phyloP scores from a whole-genome alignment of 2,329 filamentous ascomycete genomes.

The Tolypocladium ovalisporum region DNA sequence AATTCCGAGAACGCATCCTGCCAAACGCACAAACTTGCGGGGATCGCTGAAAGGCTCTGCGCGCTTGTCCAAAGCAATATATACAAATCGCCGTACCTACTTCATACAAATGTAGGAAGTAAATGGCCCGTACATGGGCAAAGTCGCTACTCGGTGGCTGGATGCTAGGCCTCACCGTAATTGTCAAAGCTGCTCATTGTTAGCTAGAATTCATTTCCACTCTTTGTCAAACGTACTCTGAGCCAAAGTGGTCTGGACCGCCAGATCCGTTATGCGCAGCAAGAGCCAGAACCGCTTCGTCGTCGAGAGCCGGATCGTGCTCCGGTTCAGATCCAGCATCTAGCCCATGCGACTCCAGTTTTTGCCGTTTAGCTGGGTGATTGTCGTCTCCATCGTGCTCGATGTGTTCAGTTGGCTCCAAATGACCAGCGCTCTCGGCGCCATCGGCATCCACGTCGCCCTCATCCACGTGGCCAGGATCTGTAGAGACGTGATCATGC shows the following conservation, averaged over 20 bases:
- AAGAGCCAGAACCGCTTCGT: slow-evolving; percentile 37
- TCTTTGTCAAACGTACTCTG: slow-evolving; percentile 26
- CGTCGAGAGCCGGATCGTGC: slow-evolving; percentile 27
- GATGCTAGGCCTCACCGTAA: slow-evolving; percentile 27
- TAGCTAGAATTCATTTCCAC: neutral
- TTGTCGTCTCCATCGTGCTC: slow-evolving; percentile 19
- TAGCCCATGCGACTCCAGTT: slow-evolving; percentile 19
- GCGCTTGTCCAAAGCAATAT: neutral
- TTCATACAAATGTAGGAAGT: neutral
- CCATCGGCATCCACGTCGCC: slow-evolving; percentile 2
- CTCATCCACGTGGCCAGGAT: neutral
- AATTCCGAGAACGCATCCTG: too few relatives aligned
- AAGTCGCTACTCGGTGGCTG: neutral
- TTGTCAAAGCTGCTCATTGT: slow-evolving; percentile 21
- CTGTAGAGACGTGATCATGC: neutral
- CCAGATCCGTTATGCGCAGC: slow-evolving; percentile 29
- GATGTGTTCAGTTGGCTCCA: slow-evolving; percentile 7
- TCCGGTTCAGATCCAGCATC: slow-evolving; percentile 11
- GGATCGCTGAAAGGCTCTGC: neutral
- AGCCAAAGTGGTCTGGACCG: slow-evolving; percentile 25
- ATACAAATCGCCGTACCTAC: neutral
- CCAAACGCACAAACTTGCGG: neutral
- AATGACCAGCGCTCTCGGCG: slow-evolving; percentile 1
- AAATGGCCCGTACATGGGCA: neutral
- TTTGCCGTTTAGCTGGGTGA: slow-evolving; percentile 28